A percentile compares a stretch with the other conserved stretches of the same genome.
These are phyloP conservation scores for Fusarium poae DNA, from an alignment of 2,329 filamentous ascomycete species.

Conservation along the genomic window DNA sequence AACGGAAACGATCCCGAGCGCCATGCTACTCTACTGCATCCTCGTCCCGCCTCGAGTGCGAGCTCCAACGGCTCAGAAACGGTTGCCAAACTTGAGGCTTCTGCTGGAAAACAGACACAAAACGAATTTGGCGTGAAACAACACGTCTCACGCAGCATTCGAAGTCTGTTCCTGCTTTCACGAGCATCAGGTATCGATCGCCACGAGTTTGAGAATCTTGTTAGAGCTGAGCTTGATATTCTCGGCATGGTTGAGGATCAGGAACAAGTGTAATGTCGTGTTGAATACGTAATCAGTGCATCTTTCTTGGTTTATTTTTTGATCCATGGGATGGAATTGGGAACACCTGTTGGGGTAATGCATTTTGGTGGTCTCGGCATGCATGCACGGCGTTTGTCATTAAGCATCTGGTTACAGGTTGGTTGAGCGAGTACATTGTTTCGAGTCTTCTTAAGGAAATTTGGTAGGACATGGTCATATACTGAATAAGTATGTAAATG, in stretches of 20 bases:
- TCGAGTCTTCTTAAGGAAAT: constrained; percentile 13
- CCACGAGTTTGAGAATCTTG: constrained; percentile 79
- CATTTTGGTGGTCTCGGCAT: constrained; percentile 27
- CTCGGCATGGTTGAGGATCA: constrained; percentile 76
- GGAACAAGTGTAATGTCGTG: constrained; percentile 42
- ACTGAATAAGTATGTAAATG: neutral
- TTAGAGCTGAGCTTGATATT: constrained; percentile 78
- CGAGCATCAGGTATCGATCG: constrained; percentile 78
- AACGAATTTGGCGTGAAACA: constrained; percentile 81
- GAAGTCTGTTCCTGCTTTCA: constrained; percentile 80
- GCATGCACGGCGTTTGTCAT: constrained; percentile 46
- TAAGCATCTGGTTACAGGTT: constrained; percentile 23
- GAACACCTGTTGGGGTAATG: neutral
- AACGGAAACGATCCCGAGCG: constrained; percentile 51
- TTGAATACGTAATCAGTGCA: neutral
- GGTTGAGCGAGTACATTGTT: constrained; percentile 11
- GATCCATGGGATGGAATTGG: constrained; percentile 1
- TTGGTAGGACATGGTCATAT: constrained; percentile 15
- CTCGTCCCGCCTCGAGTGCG: constrained; percentile 70
- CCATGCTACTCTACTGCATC: constrained; percentile 63
- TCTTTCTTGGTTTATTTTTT: constrained; percentile 3
- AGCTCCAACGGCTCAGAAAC: constrained; percentile 68
- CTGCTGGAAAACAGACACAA: constrained; percentile 69
- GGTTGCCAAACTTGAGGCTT: constrained; percentile 72
- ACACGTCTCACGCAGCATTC: constrained; percentile 81